Conservation (phyloP, 1,284 basidiomycete species). For the Heterobasidion occidentale region DNA sequence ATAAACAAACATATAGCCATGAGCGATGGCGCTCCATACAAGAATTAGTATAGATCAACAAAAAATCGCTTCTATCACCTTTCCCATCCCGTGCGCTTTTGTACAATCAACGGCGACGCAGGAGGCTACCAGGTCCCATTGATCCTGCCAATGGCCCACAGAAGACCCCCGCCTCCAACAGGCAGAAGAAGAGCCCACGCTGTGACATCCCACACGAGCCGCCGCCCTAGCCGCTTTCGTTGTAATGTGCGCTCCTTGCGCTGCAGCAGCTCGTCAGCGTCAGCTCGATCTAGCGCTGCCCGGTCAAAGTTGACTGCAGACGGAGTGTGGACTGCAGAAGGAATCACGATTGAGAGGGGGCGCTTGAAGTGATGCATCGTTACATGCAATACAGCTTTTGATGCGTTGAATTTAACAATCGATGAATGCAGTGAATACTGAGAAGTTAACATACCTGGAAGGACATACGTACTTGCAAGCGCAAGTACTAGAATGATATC, state of each 20-base stretch:
- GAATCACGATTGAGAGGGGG: slow-evolving; percentile 61
- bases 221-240: slow-evolving; percentile 47
- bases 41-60: background rate
- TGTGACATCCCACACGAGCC: slow-evolving; percentile 65
- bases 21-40: background rate
- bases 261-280: slow-evolving; percentile 55
- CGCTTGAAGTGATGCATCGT: slow-evolving; percentile 60
- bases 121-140: slow-evolving; percentile 28
- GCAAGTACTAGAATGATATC: slow-evolving; percentile 41
- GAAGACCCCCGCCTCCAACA: slow-evolving; percentile 41
- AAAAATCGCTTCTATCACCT: too few relatives aligned
- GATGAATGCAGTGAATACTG: slow-evolving; percentile 7
- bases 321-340: slow-evolving; percentile 28
- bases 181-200: slow-evolving; percentile 59
- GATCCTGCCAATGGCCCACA: slow-evolving; percentile 45
- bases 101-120: background rate
- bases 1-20: background rate
- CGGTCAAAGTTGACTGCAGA: slow-evolving; percentile 21
- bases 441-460: slow-evolving; percentile 37
- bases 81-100: background rate
- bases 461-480: slow-evolving; percentile 47
- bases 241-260: slow-evolving; percentile 72
- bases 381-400: slow-evolving; percentile 52
- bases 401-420: background rate
- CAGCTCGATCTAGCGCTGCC: slow-evolving; percentile 17